phyloP scores from a whole-genome alignment of 2,329 filamentous ascomycete genomes.

The Aspergillus felis region DNA sequence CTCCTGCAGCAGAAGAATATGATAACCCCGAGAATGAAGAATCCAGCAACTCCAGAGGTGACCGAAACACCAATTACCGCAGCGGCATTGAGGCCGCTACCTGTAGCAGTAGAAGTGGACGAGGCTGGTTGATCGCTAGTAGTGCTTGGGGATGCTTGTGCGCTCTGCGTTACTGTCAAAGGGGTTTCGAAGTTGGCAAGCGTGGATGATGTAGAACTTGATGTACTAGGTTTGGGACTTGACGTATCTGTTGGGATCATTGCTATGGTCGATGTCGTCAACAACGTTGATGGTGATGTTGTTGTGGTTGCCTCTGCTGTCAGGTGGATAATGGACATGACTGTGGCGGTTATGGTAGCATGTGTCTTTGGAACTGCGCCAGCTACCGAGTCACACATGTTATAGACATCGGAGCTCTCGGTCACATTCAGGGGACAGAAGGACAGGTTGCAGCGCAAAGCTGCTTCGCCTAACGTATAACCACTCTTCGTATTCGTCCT shows the following conservation, averaged over 20 bases:
- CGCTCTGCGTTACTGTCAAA: slow-evolving; percentile 11
- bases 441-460: slow-evolving; percentile 62
- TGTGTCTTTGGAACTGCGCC: slow-evolving; percentile 33
- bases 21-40: slow-evolving; percentile 31
- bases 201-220: slow-evolving; percentile 4
- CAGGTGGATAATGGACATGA: slow-evolving; percentile 15
- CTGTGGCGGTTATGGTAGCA: slow-evolving; percentile 35
- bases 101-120: not conserved
- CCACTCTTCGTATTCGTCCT: slow-evolving; percentile 55
- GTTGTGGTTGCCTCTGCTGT: slow-evolving; percentile 4
- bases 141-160: slow-evolving; percentile 6
- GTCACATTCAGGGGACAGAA: slow-evolving; percentile 50
- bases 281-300: not conserved
- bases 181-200: slow-evolving; percentile 15
- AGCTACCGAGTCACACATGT: slow-evolving; percentile 52
- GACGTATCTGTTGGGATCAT: slow-evolving; percentile 1
- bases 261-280: slow-evolving; percentile 3
- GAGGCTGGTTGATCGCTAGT: not conserved
- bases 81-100: slow-evolving; percentile 22
- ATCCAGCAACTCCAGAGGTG: slow-evolving; percentile 31
- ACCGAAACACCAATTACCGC: slow-evolving; percentile 37
- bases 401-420: slow-evolving; percentile 44
- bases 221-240: not conserved
- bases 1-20: slow-evolving; percentile 30
- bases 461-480: slow-evolving; percentile 69